These are phyloP conservation scores for Ephemerocybe angulata DNA, from an alignment of 768 basidiomycete species.

Conservation along the genomic window DNA sequence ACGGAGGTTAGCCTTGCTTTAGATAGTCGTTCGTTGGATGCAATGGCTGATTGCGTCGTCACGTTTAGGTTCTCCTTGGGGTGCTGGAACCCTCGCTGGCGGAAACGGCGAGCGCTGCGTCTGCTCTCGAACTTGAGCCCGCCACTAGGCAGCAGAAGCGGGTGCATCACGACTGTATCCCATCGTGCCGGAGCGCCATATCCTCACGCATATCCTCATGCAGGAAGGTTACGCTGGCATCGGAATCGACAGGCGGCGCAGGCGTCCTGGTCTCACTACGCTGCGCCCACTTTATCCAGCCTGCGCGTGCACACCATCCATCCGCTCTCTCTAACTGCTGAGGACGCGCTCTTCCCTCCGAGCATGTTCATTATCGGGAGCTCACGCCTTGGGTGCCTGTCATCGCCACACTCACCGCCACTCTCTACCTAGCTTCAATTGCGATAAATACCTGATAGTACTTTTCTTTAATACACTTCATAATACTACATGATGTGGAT, in stretches of 20 bases:
- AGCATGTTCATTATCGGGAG: conserved; percentile 81
- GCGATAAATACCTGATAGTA: too few relatives aligned
- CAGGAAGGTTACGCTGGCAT: conserved; percentile 81
- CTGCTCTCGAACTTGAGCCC: conserved; percentile 46
- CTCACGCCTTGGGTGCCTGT: conserved; percentile 93
- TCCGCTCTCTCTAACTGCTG: conserved; percentile 36
- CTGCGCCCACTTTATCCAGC: conserved; percentile 51
- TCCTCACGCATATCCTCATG: conserved; percentile 83
- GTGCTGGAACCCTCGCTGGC: conserved; percentile 55
- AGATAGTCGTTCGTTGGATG: neutral
- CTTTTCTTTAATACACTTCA: too few relatives aligned
- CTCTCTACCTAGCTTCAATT: too few relatives aligned
- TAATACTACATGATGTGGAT: too few relatives aligned
- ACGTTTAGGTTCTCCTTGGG: conserved; percentile 64
- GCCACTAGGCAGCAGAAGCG: conserved; percentile 68
- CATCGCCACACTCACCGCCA: conserved; percentile 60
- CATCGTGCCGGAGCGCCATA: conserved; percentile 79
- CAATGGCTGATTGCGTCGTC: neutral
- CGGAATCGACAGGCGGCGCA: conserved; percentile 88
- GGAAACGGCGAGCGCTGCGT: conserved; percentile 46
- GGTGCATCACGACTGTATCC: conserved; percentile 74
- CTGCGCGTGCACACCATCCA: conserved; percentile 72
- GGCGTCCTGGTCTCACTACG: conserved; percentile 80
- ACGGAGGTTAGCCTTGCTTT: conserved; percentile 45
- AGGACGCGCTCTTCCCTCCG: conserved; percentile 28